Evolutionary conservation across 345 rosid genomes (phyloP).

Genomic region (Punica granatum): DNA sequence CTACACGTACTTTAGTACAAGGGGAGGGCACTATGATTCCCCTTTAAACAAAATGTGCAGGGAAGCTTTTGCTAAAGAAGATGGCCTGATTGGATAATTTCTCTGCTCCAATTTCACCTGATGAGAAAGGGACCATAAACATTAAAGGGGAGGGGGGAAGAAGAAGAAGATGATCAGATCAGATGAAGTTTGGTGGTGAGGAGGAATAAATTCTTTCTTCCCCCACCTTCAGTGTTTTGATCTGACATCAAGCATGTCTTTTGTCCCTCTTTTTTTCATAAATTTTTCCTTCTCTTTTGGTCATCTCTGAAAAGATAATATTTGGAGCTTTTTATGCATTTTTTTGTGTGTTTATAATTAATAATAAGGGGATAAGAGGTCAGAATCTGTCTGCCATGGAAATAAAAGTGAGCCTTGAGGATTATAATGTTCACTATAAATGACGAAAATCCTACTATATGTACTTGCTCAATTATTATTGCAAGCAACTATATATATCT

Average conservation of each 20-base stretch:
- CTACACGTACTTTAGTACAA: slow-evolving; percentile 6
- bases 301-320: slow-evolving; percentile 8
- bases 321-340: slow-evolving; percentile 14
- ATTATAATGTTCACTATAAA: background rate
- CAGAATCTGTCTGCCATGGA: slow-evolving; percentile 8
- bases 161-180: background rate
- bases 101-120: background rate
- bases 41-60: background rate
- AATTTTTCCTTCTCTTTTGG: background rate
- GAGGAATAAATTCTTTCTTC: slow-evolving; percentile 11
- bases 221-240: background rate
- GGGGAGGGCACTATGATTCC: background rate
- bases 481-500: too few relatives aligned
- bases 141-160: background rate
- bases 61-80: background rate
- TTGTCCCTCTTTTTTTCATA: background rate
- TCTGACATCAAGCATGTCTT: slow-evolving; percentile 9
- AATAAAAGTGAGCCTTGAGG: background rate
- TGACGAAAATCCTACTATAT: too few relatives aligned
- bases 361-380: background rate
- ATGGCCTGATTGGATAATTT: background rate
- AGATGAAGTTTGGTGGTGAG: slow-evolving; percentile 4
- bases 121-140: background rate
- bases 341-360: background rate
- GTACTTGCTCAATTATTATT: too few relatives aligned